phyloP scores from a whole-genome alignment of 139 green algal genomes.

The Gonium pectorale region DNA sequence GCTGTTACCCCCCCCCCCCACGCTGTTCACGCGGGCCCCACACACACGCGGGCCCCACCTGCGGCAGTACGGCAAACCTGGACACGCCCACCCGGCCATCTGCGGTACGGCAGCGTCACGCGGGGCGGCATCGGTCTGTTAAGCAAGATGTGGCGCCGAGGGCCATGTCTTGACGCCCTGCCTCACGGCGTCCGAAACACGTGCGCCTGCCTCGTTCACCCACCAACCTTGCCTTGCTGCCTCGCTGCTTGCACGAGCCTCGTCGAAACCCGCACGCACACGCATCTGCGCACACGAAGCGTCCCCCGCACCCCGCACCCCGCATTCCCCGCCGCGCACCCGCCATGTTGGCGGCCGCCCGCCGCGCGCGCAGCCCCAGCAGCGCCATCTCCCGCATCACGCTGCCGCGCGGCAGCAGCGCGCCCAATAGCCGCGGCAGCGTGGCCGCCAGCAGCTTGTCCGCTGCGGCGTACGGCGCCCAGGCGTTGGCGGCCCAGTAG shows the following conservation, averaged over 20 bases:
- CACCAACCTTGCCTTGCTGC: too few relatives aligned
- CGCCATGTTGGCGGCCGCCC: slow-evolving; percentile 64
- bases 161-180: too few relatives aligned
- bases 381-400: background rate
- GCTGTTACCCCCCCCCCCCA: too few relatives aligned
- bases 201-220: too few relatives aligned
- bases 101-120: slow-evolving; percentile 29
- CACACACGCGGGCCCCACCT: slow-evolving; percentile 74
- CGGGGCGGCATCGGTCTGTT: too few relatives aligned
- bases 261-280: too few relatives aligned
- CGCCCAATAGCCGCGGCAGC: slow-evolving; percentile 25
- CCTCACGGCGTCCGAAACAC: too few relatives aligned
- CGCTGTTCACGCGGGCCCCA: too few relatives aligned
- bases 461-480: slow-evolving; percentile 88
- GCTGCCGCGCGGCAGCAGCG: background rate
- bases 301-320: background rate
- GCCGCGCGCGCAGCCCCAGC: background rate
- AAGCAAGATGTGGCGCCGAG: too few relatives aligned
- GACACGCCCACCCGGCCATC: slow-evolving; percentile 82
- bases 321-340: slow-evolving; percentile 30
- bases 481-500: slow-evolving; percentile 97
- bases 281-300: background rate
- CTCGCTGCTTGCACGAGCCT: too few relatives aligned
- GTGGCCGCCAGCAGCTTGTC: slow-evolving; percentile 79
- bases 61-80: slow-evolving; percentile 84